Conservation (phyloP, 1,284 basidiomycete species). For the Microbotryum scabiosae region DNA sequence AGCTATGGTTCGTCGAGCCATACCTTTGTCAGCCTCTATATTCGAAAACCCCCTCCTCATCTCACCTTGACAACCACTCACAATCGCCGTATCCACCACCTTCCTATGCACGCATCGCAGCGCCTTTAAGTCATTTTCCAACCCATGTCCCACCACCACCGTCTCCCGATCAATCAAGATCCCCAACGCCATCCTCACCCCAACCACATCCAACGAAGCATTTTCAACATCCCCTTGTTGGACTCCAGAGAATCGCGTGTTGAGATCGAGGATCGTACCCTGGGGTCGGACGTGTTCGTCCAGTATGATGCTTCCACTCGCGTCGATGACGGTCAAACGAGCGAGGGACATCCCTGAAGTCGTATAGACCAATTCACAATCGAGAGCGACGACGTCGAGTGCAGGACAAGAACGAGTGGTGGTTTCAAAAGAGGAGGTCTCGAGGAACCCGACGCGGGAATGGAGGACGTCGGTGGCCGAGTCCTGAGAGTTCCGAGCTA, state of each 20-base stretch:
- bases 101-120: slow-evolving; percentile 70
- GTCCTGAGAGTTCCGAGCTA: slow-evolving; percentile 47
- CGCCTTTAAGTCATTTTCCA: slow-evolving; percentile 85
- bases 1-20: slow-evolving; percentile 44
- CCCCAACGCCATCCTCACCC: slow-evolving; percentile 55
- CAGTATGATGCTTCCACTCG: slow-evolving; percentile 59
- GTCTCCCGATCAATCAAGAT: slow-evolving; percentile 65
- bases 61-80: slow-evolving; percentile 31
- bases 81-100: slow-evolving; percentile 70
- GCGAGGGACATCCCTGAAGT: slow-evolving; percentile 80
- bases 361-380: slow-evolving; percentile 87
- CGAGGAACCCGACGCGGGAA: slow-evolving; percentile 61
- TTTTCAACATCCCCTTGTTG: slow-evolving; percentile 51
- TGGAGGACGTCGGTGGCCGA: slow-evolving; percentile 61
- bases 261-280: slow-evolving; percentile 71
- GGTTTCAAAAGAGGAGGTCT: slow-evolving; percentile 41
- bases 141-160: slow-evolving; percentile 42
- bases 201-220: slow-evolving; percentile 56
- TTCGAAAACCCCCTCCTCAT: background rate
- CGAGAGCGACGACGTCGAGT: slow-evolving; percentile 55
- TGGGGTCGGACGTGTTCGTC: slow-evolving; percentile 76
- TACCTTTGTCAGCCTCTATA: too few species aligned
- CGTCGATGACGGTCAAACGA: slow-evolving; percentile 75
- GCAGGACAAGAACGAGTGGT: slow-evolving; percentile 1
- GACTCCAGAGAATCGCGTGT: slow-evolving; percentile 81